Evolutionary conservation across 2,329 filamentous ascomycete species (phyloP).

Genomic region (Epichloe scottii): DNA sequence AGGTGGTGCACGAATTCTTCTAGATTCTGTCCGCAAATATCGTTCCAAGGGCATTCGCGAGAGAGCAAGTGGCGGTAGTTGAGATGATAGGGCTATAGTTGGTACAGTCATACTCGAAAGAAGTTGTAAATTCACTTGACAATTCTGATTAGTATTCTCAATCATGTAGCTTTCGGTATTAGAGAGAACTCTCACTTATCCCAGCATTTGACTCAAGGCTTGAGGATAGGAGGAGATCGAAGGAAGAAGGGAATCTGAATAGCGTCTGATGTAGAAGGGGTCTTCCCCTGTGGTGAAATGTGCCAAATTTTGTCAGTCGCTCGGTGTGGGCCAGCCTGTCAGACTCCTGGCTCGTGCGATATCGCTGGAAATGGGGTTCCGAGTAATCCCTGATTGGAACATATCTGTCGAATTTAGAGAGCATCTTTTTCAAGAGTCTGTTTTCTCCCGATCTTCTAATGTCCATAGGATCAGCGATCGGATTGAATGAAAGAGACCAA

Average conservation of each 20-base stretch:
- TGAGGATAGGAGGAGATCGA: neutral
- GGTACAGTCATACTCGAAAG: neutral
- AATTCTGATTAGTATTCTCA: neutral
- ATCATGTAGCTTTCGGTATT: neutral
- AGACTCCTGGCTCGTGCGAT: slow-evolving; percentile 30
- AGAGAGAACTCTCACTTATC: neutral
- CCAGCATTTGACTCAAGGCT: neutral
- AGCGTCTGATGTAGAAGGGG: neutral
- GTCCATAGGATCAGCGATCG: neutral
- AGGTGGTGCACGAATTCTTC: neutral
- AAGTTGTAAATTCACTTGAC: neutral
- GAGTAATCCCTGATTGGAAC: slow-evolving; percentile 29
- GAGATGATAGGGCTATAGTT: neutral
- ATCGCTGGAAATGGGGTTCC: slow-evolving; percentile 29
- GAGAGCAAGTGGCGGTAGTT: neutral
- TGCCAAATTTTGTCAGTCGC: slow-evolving; percentile 24
- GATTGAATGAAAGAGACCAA: neutral
- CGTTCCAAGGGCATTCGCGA: neutral
- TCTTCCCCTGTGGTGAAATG: neutral
- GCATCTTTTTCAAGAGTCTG: neutral
- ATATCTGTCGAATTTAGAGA: slow-evolving; percentile 32
- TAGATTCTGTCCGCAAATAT: neutral
- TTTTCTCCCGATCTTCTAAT: neutral
- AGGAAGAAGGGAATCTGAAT: neutral
- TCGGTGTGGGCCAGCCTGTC: slow-evolving; percentile 31